phyloP scores from a whole-genome alignment of 441 rosid species.

The Iberis amara region DNA sequence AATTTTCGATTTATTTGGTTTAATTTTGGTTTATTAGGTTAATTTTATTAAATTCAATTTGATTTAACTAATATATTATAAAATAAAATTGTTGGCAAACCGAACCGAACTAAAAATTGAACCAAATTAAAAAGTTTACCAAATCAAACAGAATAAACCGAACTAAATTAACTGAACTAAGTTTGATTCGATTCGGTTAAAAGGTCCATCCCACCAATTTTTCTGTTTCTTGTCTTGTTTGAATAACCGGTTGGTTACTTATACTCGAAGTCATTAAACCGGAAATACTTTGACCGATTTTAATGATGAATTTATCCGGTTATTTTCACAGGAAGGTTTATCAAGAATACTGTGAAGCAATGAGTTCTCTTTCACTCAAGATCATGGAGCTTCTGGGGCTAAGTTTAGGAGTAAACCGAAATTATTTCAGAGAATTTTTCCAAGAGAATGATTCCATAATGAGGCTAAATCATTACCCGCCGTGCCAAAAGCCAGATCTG shows the following conservation, averaged over 20 bases:
- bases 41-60: too few species aligned
- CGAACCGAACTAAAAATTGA: too few species aligned
- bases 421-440: slow-evolving; percentile 56
- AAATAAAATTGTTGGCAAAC: too few species aligned
- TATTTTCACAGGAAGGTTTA: slow-evolving; percentile 46
- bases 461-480: slow-evolving; percentile 89
- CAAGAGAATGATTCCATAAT: slow-evolving; percentile 83
- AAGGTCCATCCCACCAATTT: too few species aligned
- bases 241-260: not conserved
- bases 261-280: not conserved
- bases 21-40: too few species aligned
- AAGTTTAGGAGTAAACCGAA: slow-evolving; percentile 55
- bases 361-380: slow-evolving; percentile 68
- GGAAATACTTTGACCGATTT: not conserved
- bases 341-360: slow-evolving; percentile 69
- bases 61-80: too few species aligned
- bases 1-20: too few species aligned
- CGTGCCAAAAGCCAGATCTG: slow-evolving; percentile 86
- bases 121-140: too few species aligned
- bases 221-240: not conserved
- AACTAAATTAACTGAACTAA: too few species aligned
- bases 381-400: slow-evolving; percentile 83
- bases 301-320: not conserved
- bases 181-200: too few species aligned
- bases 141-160: too few species aligned